These are phyloP conservation scores for Pseudohalonectria lignicola DNA, from an alignment of 2,329 filamentous ascomycete genomes.

Conservation along the genomic window DNA sequence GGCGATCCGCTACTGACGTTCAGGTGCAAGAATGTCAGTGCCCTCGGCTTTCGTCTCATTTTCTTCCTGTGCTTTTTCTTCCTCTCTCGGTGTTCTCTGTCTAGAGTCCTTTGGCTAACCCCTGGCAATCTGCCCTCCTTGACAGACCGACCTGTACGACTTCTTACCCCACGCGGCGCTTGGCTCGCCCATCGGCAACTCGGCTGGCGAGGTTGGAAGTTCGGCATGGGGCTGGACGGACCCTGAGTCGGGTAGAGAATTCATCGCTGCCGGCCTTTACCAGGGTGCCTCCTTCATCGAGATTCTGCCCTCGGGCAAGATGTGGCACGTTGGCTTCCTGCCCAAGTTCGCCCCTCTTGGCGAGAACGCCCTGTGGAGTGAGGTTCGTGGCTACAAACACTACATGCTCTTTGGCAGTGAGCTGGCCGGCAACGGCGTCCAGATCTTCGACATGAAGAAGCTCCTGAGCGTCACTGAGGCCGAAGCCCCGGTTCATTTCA, in stretches of 20 bases:
- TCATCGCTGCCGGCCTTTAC: constrained; percentile 40
- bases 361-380: constrained; percentile 28
- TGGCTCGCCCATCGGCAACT: neutral
- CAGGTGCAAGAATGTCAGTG: constrained; percentile 3
- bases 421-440: constrained; percentile 41
- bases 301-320: constrained; percentile 35
- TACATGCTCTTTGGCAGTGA: constrained; percentile 26
- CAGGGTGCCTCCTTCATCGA: constrained; percentile 45
- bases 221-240: constrained; percentile 33
- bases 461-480: constrained; percentile 33
- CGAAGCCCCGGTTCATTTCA: constrained; percentile 13
- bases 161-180: constrained; percentile 3
- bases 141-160: constrained; percentile 3
- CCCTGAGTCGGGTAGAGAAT: constrained; percentile 36
- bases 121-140: too few relatives aligned
- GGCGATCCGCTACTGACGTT: constrained; percentile 4
- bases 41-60: too few relatives aligned
- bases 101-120: too few relatives aligned
- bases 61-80: too few relatives aligned
- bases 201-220: constrained; percentile 2
- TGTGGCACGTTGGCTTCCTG: constrained; percentile 40
- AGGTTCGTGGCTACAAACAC: constrained; percentile 32
- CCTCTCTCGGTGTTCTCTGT: too few relatives aligned
- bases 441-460: constrained; percentile 53
- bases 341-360: constrained; percentile 22